Percentiles rank a stretch among this genome's conserved stretches.
Conservation (phyloP, 352 stramenopile genomes). For the Phytophthora brassicae region DNA sequence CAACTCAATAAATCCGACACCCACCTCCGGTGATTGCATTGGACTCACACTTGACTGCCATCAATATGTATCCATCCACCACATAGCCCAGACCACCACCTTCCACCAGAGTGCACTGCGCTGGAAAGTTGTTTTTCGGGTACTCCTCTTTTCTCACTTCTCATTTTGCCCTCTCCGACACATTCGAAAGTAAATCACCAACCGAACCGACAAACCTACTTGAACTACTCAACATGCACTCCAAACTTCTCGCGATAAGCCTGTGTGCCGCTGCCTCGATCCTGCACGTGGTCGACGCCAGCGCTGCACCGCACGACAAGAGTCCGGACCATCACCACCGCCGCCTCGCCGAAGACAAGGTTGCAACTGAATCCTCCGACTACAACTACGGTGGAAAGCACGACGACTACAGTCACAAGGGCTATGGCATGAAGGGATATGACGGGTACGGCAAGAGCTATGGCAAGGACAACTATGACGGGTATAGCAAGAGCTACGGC, state of each 20-base stretch:
- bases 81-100: too few species aligned
- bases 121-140: too few species aligned
- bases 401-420: background rate
- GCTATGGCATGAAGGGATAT: background rate
- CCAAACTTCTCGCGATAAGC: constrained; percentile 11
- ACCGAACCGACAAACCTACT: background rate
- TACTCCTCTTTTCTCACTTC: constrained; percentile 4
- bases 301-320: constrained; percentile 4
- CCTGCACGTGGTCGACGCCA: background rate
- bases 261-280: constrained; percentile 16
- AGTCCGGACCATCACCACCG: constrained; percentile 13
- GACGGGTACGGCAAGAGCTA: background rate
- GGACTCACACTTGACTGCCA: too few species aligned
- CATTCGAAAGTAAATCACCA: background rate
- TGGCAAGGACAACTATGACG: background rate
- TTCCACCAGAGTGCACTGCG: too few species aligned
- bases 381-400: constrained; percentile 9
- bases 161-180: background rate
- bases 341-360: constrained; percentile 20
- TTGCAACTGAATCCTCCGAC: constrained; percentile 8
- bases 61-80: background rate
- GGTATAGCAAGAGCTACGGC: background rate
- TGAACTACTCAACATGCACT: constrained; percentile 12
- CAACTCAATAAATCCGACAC: too few species aligned
- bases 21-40: too few species aligned